Conservation (phyloP, 129 eudicot genomes). For the Dittrichia graveolens region DNA sequence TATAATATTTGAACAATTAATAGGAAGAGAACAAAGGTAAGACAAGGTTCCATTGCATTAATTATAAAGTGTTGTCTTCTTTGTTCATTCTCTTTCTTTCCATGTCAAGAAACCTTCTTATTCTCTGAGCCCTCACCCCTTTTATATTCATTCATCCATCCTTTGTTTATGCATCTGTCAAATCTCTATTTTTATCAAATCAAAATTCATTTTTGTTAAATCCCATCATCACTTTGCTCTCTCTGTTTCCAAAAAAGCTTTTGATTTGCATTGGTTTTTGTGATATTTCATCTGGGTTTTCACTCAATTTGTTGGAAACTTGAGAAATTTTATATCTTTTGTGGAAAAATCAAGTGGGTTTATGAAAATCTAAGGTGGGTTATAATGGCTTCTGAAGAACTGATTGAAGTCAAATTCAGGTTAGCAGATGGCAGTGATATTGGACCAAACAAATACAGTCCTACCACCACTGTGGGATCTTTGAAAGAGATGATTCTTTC, state of each 20-base stretch:
- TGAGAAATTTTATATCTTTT: neutral
- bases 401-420: conserved; percentile 63
- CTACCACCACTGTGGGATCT: conserved; percentile 54
- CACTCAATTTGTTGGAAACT: neutral
- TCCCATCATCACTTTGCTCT: neutral
- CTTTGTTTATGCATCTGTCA: neutral
- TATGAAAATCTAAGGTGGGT: conserved; percentile 29
- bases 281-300: conserved; percentile 35
- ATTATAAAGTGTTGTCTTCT: conserved; percentile 22
- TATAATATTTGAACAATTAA: conserved; percentile 16
- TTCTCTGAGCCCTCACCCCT: conserved; percentile 28
- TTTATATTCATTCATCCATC: neutral
- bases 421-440: conserved; percentile 76
- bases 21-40: conserved; percentile 31
- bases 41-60: conserved; percentile 25
- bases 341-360: conserved; percentile 22
- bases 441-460: conserved; percentile 61
- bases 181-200: neutral
- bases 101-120: conserved; percentile 44
- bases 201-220: conserved; percentile 15
- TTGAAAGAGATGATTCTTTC: conserved; percentile 68
- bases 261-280: neutral
- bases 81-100: conserved; percentile 33
- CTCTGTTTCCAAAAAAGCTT: neutral
- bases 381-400: conserved; percentile 54